Percentiles rank a stretch among this genome's conserved stretches.
Conservation (phyloP, 2,329 filamentous ascomycete genomes). For the Talaromyces sp. region DNA sequence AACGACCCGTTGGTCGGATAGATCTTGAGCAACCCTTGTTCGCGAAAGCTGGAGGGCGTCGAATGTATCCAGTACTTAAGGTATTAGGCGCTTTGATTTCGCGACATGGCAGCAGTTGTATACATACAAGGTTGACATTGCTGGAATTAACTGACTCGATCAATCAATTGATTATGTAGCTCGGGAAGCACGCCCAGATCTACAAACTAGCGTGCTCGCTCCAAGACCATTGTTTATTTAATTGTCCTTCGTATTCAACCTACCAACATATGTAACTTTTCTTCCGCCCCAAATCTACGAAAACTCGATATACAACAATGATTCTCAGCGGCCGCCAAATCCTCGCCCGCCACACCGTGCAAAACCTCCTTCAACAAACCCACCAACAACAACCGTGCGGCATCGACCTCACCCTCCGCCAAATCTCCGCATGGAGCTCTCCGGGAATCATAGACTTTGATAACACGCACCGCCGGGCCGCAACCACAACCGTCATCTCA, state of each 20-base stretch:
- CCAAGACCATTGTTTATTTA: not conserved
- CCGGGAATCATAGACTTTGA: conserved; percentile 31
- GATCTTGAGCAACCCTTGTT: too few relatives aligned
- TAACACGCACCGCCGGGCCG: conserved; percentile 27
- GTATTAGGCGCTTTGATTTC: too few relatives aligned
- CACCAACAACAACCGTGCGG: conserved; percentile 33
- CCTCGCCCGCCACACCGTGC: conserved; percentile 22
- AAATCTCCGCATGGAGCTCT: conserved; percentile 29
- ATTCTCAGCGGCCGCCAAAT: conserved; percentile 23
- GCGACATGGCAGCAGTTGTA: not conserved
- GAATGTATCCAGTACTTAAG: too few relatives aligned
- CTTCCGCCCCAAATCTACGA: too few relatives aligned
- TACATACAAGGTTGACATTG: not conserved
- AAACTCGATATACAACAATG: conserved; percentile 9
- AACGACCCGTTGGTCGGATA: too few relatives aligned
- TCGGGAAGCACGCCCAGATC: not conserved
- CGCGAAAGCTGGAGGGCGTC: too few relatives aligned
- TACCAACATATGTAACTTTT: too few relatives aligned
- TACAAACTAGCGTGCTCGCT: not conserved
- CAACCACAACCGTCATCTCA: conserved; percentile 20
- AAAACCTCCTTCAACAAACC: conserved; percentile 19
- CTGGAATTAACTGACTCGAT: too few relatives aligned
- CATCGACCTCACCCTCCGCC: conserved; percentile 29
- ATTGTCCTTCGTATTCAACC: too few relatives aligned
- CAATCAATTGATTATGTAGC: too few relatives aligned